phyloP scores from a whole-genome alignment of 768 basidiomycete genomes.

The Trametes coccinea region DNA sequence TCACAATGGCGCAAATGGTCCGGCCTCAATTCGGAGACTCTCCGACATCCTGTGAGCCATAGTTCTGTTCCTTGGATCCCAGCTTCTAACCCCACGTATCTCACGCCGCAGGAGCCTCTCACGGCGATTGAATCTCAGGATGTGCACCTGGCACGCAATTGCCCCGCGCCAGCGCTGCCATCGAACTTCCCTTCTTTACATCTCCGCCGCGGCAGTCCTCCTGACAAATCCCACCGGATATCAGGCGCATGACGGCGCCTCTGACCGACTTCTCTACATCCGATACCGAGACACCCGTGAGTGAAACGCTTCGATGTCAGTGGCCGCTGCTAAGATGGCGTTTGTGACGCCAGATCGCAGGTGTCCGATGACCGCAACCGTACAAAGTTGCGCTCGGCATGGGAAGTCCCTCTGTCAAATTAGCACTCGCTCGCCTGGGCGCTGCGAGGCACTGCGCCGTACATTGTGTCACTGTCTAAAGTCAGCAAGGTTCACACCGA shows the following conservation, averaged over 20 bases:
- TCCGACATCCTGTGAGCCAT: constrained; percentile 1
- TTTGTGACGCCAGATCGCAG: neutral
- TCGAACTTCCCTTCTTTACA: neutral
- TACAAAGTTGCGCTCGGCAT: neutral
- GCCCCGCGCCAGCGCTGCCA: neutral
- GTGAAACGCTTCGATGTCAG: neutral
- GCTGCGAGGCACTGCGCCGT: too few species aligned
- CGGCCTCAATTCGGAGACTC: neutral
- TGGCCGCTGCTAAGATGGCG: neutral
- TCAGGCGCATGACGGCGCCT: neutral
- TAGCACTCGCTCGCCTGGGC: too few species aligned
- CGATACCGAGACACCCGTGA: constrained; percentile 3
- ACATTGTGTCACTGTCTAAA: too few species aligned
- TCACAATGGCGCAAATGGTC: neutral
- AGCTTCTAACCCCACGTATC: neutral
- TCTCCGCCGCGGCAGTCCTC: constrained; percentile 1
- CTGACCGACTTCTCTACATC: neutral
- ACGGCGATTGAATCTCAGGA: too few species aligned
- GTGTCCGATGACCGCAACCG: neutral
- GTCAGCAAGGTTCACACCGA: too few species aligned
- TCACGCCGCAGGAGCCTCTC: neutral
- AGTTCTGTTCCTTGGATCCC: neutral
- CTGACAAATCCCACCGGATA: neutral
- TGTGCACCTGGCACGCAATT: neutral
- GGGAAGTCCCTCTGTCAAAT: too few species aligned